Evolutionary conservation across 768 basidiomycete species (phyloP).

Genomic region (Mycena vulgaris): DNA sequence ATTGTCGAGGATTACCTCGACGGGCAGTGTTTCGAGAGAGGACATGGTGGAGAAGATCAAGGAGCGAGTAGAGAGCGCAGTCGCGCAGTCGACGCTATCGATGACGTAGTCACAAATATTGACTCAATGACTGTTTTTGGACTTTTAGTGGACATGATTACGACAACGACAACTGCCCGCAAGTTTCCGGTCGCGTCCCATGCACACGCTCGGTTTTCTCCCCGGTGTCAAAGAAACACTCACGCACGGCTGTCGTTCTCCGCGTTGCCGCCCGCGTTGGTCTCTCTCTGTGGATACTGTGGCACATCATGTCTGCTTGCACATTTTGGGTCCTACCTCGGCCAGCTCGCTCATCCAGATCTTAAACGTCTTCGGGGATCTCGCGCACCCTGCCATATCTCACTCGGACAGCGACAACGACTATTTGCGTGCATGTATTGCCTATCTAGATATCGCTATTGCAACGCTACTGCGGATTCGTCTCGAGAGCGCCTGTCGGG

Average conservation of each 20-base stretch:
- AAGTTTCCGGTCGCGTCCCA: too few relatives aligned
- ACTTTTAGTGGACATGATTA: too few relatives aligned
- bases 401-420: not conserved
- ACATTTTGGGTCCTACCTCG: not conserved
- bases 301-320: not conserved
- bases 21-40: conserved; percentile 72
- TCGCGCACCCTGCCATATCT: not conserved
- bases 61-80: not conserved
- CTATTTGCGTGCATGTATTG: not conserved
- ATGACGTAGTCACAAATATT: not conserved
- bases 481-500: not conserved
- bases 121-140: too few relatives aligned
- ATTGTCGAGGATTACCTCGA: conserved; percentile 86
- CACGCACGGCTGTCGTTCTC: not conserved
- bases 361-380: conserved; percentile 10
- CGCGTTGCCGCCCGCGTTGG: not conserved
- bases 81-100: not conserved
- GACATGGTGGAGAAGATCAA: conserved; percentile 48
- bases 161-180: too few relatives aligned
- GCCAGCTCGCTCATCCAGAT: conserved; percentile 1
- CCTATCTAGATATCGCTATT: not conserved
- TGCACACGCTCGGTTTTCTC: not conserved
- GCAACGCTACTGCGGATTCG: conserved; percentile 8
- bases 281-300: too few relatives aligned
- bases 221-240: not conserved